Conservation (phyloP, 2,329 filamentous ascomycete species). For the Hymenoscyphus fructigenus region DNA sequence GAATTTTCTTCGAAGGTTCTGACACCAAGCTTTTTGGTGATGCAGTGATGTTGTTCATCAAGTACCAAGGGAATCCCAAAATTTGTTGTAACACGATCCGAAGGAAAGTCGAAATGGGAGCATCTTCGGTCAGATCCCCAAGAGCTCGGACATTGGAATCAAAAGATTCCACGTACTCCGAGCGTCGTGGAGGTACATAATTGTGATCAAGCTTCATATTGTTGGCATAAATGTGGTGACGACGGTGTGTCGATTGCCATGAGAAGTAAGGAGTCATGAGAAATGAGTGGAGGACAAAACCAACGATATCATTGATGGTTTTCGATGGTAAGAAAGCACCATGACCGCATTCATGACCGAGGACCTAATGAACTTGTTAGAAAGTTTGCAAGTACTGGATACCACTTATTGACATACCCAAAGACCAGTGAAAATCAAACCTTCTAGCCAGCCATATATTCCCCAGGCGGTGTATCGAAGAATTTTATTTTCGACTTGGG, state of each 20-base stretch:
- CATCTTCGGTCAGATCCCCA: constrained; percentile 85
- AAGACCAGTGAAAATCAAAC: constrained; percentile 62
- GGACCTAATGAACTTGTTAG: constrained; percentile 61
- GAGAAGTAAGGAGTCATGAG: constrained; percentile 94
- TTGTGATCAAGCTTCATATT: constrained; percentile 98
- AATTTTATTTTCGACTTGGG: too few relatives aligned
- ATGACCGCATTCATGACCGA: constrained; percentile 96
- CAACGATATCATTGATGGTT: constrained; percentile 82
- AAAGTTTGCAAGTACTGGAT: not conserved
- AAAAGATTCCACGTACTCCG: constrained; percentile 71
- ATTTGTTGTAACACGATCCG: constrained; percentile 80
- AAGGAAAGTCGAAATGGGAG: constrained; percentile 73
- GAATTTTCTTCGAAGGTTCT: constrained; percentile 76
- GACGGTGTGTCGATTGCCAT: constrained; percentile 97
- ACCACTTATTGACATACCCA: constrained; percentile 42
- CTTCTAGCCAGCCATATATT: constrained; percentile 39
- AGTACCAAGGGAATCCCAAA: constrained; percentile 86
- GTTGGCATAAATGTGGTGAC: constrained; percentile 97
- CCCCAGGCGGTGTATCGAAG: too few relatives aligned
- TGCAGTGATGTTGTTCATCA: constrained; percentile 85
- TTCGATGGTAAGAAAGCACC: constrained; percentile 88
- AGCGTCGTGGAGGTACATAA: constrained; percentile 83
- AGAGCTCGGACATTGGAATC: constrained; percentile 75
- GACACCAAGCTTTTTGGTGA: constrained; percentile 92
- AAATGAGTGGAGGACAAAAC: constrained; percentile 82